Evolutionary conservation across 2,329 filamentous ascomycete species (phyloP).

Genomic region (Pseudonectria foliicola): DNA sequence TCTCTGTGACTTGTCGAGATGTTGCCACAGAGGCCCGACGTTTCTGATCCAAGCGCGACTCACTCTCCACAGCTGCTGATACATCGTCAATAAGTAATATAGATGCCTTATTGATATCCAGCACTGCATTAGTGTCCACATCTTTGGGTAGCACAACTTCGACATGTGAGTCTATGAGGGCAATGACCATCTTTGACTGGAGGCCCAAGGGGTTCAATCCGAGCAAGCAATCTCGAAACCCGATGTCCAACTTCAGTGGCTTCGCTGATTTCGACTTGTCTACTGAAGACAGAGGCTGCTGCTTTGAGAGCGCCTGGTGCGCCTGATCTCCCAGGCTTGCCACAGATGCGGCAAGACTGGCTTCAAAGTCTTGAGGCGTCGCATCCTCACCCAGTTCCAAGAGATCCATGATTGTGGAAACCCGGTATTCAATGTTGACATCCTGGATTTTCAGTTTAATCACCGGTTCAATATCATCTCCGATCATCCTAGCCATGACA

Average conservation of each 20-base stretch:
- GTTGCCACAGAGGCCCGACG: conserved; percentile 28
- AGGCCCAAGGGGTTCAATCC: conserved; percentile 76
- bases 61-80: conserved; percentile 22
- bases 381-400: conserved; percentile 62
- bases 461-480: conserved; percentile 88
- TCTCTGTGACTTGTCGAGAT: conserved; percentile 46
- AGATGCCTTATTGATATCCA: conserved; percentile 73
- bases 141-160: conserved; percentile 60
- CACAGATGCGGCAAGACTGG: conserved; percentile 71
- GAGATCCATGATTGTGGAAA: conserved; percentile 74
- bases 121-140: conserved; percentile 53
- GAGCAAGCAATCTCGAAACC: conserved; percentile 71
- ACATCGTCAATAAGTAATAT: conserved; percentile 77
- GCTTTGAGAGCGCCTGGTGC: conserved; percentile 37
- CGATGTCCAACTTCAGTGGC: conserved; percentile 63
- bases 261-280: conserved; percentile 34
- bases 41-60: conserved; percentile 9
- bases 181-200: conserved; percentile 68
- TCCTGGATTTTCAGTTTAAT: conserved; percentile 85
- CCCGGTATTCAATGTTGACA: conserved; percentile 78
- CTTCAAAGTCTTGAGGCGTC: conserved; percentile 65
- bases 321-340: conserved; percentile 64
- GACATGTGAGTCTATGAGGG: conserved; percentile 71
- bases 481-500: conserved; percentile 82
- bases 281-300: conserved; percentile 17